phyloP scores from a whole-genome alignment of 257 asterid species.

The Rauvolfia tetraphylla region DNA sequence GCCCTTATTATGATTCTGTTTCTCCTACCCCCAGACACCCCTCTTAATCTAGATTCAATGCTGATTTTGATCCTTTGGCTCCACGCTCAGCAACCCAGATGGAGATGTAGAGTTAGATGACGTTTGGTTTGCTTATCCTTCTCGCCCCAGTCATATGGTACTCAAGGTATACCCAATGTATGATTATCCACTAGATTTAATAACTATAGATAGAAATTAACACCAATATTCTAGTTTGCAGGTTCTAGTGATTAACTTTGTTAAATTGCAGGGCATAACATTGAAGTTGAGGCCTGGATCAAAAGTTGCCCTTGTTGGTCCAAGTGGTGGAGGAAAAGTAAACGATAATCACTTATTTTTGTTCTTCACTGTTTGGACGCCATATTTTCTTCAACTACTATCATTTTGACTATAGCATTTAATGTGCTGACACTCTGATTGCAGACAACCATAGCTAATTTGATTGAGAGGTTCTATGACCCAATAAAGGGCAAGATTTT shows the following conservation, averaged over 20 bases:
- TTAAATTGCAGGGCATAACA: constrained; percentile 57
- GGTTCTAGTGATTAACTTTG: constrained; percentile 3
- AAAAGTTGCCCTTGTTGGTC: constrained; percentile 85
- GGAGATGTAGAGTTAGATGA: constrained; percentile 76
- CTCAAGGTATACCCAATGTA: constrained; percentile 48
- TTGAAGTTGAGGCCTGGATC: constrained; percentile 66
- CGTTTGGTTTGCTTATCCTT: constrained; percentile 90
- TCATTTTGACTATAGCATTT: no score
- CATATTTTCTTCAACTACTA: no score
- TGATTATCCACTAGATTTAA: not conserved
- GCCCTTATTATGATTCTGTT: no score
- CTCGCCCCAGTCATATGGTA: constrained; percentile 76
- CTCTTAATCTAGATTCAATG: no score
- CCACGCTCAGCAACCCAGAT: constrained; percentile 48
- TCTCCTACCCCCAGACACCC: not conserved
- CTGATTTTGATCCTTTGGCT: constrained; percentile 4
- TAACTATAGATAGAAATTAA: not conserved
- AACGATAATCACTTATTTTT: not conserved
- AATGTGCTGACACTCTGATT: constrained; percentile 14
- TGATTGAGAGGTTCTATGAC: constrained; percentile 85
- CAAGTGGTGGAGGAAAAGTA: constrained; percentile 96
- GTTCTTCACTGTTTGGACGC: not conserved
- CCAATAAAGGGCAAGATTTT: constrained; percentile 60
- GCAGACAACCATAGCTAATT: constrained; percentile 91
- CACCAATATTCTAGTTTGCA: not conserved